Evolutionary conservation across 441 rosid genomes (phyloP).

Genomic region (Adansonia grandidieri): DNA sequence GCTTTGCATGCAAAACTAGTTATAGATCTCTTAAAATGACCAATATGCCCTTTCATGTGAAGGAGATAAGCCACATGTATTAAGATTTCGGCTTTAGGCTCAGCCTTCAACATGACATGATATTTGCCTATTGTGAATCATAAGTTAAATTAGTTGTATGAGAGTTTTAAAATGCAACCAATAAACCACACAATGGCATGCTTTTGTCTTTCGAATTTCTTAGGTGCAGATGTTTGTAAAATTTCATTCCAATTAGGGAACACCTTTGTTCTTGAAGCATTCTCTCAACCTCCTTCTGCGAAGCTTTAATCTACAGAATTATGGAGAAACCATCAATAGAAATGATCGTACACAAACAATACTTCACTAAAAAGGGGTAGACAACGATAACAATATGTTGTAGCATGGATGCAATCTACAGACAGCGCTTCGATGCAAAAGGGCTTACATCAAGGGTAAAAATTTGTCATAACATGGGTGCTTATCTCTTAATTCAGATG

Average conservation of each 20-base stretch:
- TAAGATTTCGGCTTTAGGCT: not conserved
- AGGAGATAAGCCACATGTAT: constrained; percentile 7
- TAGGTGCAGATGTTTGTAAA: constrained; percentile 16
- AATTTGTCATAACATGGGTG: constrained; percentile 5
- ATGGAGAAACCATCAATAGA: not conserved
- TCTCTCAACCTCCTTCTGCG: constrained; percentile 70
- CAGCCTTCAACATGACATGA: not conserved
- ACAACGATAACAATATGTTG: not conserved
- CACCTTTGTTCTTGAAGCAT: constrained; percentile 81
- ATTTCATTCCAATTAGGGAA: constrained; percentile 17
- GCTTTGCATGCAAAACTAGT: not conserved
- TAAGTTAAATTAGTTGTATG: not conserved
- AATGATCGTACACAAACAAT: not conserved
- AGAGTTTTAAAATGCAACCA: not conserved
- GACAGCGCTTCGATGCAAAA: not conserved
- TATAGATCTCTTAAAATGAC: not conserved
- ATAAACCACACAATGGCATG: not conserved
- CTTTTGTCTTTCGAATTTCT: constrained; percentile 2
- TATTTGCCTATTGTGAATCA: not conserved
- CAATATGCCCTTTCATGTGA: not conserved
- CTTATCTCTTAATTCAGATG: constrained; percentile 11
- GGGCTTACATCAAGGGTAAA: constrained; percentile 8
- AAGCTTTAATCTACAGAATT: constrained; percentile 61
- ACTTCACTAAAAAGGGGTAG: not conserved
- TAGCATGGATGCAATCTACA: not conserved